These are phyloP conservation scores for Amyloporia xantha DNA, from an alignment of 768 basidiomycete genomes.

Conservation along the genomic window DNA sequence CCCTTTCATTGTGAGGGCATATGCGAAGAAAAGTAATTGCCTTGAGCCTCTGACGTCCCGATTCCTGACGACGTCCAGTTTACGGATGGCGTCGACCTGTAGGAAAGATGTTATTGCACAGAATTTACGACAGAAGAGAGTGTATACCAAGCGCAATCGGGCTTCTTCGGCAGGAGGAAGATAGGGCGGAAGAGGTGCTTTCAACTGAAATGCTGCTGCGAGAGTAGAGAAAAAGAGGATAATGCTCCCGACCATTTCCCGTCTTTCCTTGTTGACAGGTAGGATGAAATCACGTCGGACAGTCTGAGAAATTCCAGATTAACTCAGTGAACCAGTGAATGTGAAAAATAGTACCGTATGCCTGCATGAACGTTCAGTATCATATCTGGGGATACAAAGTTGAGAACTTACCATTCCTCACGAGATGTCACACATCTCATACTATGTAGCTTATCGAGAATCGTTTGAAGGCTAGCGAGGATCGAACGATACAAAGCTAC, in stretches of 20 bases:
- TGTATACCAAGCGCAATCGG: slow-evolving; percentile 64
- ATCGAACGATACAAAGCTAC: slow-evolving; percentile 77
- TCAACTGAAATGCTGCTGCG: slow-evolving; percentile 73
- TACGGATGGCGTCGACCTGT: slow-evolving; percentile 77
- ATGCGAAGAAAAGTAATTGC: slow-evolving; percentile 90
- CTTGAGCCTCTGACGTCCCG: slow-evolving; percentile 75
- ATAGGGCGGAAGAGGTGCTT: slow-evolving; percentile 93
- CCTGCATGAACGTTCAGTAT: slow-evolving; percentile 33
- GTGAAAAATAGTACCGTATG: slow-evolving; percentile 73
- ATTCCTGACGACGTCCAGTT: slow-evolving; percentile 82
- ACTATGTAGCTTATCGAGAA: slow-evolving; percentile 84
- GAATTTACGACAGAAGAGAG: not conserved
- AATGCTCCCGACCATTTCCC: slow-evolving; percentile 94
- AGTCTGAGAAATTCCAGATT: too few species aligned
- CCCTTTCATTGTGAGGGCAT: slow-evolving; percentile 90
- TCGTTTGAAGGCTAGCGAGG: slow-evolving; percentile 75
- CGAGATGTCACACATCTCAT: slow-evolving; percentile 97
- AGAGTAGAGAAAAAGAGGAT: slow-evolving; percentile 83
- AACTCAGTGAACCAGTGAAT: too few species aligned
- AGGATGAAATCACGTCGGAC: slow-evolving; percentile 84
- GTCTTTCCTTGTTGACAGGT: slow-evolving; percentile 82
- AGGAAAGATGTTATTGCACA: not conserved
- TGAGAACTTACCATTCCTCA: slow-evolving; percentile 75
- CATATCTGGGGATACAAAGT: slow-evolving; percentile 9
- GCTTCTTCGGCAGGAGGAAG: slow-evolving; percentile 89